Base-by-base conservation (phyloP, 768 basidiomycete genomes). In the Psilocybe cyanescens region DNA sequence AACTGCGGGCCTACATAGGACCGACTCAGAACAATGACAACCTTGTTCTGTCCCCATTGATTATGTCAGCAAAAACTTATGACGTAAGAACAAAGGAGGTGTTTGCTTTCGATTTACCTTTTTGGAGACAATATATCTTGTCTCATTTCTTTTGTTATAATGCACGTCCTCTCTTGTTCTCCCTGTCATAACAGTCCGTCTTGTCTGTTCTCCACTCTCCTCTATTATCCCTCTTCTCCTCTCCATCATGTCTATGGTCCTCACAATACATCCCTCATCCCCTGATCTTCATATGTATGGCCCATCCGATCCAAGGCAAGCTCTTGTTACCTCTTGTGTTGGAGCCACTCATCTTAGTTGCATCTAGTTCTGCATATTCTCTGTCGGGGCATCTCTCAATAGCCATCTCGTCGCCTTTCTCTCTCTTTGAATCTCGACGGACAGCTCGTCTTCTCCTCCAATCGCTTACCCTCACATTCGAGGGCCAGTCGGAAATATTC, bases 401-500 rank as follows among this genome's bases (percentile, higher is more conserved):
- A 56, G 81, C 86, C 0, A 66, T 95, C 33, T 77, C 84, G 3
- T 81, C 90, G 0, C 76, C 87, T 1, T 79, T 74, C 55, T 84
- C 84, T 9, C 68, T 89, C 28, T 87, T 90, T 63, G 81, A 83
- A 61, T 79, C 81, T 61, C 82, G 80, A 59, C 76, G 79, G 51
- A 73, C 86, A 0, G 74, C 81, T 8, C 83, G 78, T 41, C 70
- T 88, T 45, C 70, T 89, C 4, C 82, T 95, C 17, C 83, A 86
- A 63, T 94, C 92, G 1, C 77, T 97, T 41, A 75, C 79, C 46
- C 71, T 97, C 66, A 87, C 85, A 3, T 93, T 97, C 60, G 95
- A 97, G 68, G 95, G 95, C 29, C 92, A 94, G 74, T 82, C 87
- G 17, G 95, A 97, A 71, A 81, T 87, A 24, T 78, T 89, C 62